Conservation (phyloP, 805 yeast species). For the Schizosaccharomyces pombe region DNA sequence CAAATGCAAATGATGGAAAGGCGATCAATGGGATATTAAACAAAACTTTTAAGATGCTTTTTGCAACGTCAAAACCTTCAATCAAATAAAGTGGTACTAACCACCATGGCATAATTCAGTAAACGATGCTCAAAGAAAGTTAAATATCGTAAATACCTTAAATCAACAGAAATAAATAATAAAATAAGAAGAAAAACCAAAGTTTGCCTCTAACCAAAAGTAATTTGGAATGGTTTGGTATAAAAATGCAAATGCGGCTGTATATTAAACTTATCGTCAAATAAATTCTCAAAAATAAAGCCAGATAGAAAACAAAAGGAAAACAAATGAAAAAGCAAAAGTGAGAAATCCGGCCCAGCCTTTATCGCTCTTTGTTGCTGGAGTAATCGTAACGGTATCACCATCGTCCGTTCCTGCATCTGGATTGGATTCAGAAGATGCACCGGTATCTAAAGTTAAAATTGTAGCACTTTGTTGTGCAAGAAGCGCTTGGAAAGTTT, state of each 20-base stretch:
- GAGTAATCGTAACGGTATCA: not conserved
- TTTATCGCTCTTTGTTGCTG: not conserved
- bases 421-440: not conserved
- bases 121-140: no score
- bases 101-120: no score
- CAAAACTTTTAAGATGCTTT: no score
- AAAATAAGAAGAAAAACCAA: no score
- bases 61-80: no score
- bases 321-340: not conserved
- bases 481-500: constrained; percentile 28
- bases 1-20: no score
- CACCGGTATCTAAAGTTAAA: not conserved
- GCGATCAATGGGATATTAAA: no score
- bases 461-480: not conserved
- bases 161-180: no score
- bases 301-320: not conserved
- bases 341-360: constrained; percentile 2
- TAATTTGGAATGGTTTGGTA: no score
- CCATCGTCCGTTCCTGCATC: not conserved
- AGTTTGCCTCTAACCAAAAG: no score
- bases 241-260: not conserved
- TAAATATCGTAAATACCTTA: no score
- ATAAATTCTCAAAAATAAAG: not conserved
- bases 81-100: no score
- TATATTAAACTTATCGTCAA: not conserved